Base-by-base conservation (phyloP, 805 yeast genomes). In the Kodamaea kakaduensis region DNA sequence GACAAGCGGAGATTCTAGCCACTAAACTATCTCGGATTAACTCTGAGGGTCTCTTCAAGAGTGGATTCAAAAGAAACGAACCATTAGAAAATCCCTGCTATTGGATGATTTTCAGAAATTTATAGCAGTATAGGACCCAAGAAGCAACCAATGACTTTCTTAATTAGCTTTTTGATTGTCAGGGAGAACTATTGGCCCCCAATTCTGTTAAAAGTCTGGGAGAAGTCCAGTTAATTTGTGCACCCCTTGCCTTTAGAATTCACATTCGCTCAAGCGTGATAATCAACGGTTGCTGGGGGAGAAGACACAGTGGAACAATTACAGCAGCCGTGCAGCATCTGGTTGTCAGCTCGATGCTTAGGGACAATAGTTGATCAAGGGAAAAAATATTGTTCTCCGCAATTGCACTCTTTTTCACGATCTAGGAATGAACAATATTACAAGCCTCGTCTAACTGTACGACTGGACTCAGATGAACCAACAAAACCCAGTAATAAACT, bases 1-100 rank as follows among this genome's bases (percentile, higher is more conserved):
- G 34, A 31, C 34, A 31, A 31, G 34, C 34, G 26, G 34, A 22
- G 22, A 31, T 31, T 31, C 34, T 31, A 31, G 34, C 34, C 34
- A 31, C 34, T 31, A 31, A 28, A 29, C 32, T 29, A 29, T 29
- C 32, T 9, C 32, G 32, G 32, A 31, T 14, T 9, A 6, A 9
- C 14, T 25, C 9, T 25, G 27, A 4, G n/a, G n/a, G 12, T 6
- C n/a, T 6, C n/a, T n/a, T n/a, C n/a, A n/a, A n/a, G n/a, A n/a
- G n/a, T n/a, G n/a, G n/a, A n/a, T n/a, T n/a, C n/a, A n/a, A n/a
- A 23, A 23, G 12, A 5, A 10, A 7, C n/a, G 12, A 23, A 7
- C 12, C 6, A 23, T 9, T 23, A 23, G 12, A 6, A 23, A 5
- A 7, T 23, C 13, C 5, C n/a, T 23, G 5, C 25, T 9, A 23